Base-by-base conservation (phyloP, 345 rosid genomes). In the Citrus hindsii region DNA sequence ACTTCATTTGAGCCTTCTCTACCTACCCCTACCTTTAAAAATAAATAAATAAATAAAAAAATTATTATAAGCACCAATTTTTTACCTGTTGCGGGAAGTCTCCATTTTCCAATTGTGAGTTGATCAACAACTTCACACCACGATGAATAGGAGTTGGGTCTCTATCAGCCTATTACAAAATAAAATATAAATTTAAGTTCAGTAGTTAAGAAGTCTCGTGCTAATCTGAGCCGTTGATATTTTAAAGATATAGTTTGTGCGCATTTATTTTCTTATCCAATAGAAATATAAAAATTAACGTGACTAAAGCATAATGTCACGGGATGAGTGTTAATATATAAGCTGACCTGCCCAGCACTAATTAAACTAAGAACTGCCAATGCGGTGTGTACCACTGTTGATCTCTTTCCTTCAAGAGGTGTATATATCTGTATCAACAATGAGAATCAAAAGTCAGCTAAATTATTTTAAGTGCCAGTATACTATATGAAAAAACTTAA, bases 71-170 rank as follows among this genome's bases (percentile, higher is more conserved):
- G 51, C 51, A 46, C 51, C 51, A 46, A 46, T 46, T 46, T 46
- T 46, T 46, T 46, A 90, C 93, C 88, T 91, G 90, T 74, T 91
- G 91, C 2, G 98, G 97, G 64, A 89, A 94, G 74, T 87, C 91
- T 4, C 97, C 97, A 65, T 85, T 81, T 51, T 82, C 90, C 46
- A 84, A 28, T 51, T 92, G 97, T 22, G 93, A 91, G 82, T 86
- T 92, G 80, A 94, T 92, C 77, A 94, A 72, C 48, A 92, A 75
- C 76, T 86, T 94, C 22, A 89, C 95, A 22, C 89, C 97, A 3
- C 80, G 84, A 68, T 90, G 92, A 82, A 92, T 83, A 35, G 98
- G 94, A 13, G 79, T 80, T 2, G 91, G 89, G 78, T 92, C 91
- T 71, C 87, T 86, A 77, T 86, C 86, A 12, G 73, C 88, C 90